Base-by-base conservation (phyloP, 805 yeast species). In the Crinitomyces ghanaensis region DNA sequence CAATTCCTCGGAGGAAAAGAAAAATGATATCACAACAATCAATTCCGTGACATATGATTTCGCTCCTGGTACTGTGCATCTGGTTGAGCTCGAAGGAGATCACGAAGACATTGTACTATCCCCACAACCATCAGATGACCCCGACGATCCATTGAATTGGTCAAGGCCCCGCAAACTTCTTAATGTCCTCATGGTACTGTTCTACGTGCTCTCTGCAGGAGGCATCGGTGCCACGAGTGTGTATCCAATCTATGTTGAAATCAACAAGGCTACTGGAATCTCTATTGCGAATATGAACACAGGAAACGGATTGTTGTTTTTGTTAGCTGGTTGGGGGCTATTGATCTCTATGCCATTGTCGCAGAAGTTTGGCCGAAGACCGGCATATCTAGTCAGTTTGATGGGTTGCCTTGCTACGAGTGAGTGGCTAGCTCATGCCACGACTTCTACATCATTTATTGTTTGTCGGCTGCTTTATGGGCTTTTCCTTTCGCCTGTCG, bases 71-170 rank as follows among this genome's bases (percentile, higher is more conserved):
- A 44, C 49, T 3, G 42, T 43, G 23, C 39, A 39, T 16, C 35
- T 42, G 17, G 40, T 44, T 6, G 48, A 44, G 11, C 28, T 25
- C 28, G 8, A 15, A 19, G 23, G 15, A 20, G 15, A 28, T n/a
- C 20, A 33, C 6, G 32, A 35, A 5, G 51, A 54, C 22, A 65
- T 74, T 38, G 68, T 77, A 8, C 56, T 75, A 27, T 66, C 72
- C 28, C 84, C 85, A 20, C 70, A 70, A 6, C 85, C 85, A 2
- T 66, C 78, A 0, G 71, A 66, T 33, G 74, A 75, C 40, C 79
- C 82, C 5, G 70, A 76, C 42, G 85, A 77, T 46, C 84, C 84
- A 1, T 56, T 77, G 35, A 74, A 73, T 45, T 77, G 84, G 84
- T 35, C 69, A 1, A 51, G 45, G 16, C 40, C 47, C 25, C 61